Percentiles rank a stretch among this genome's conserved stretches.
Conservation (phyloP, 768 basidiomycete genomes). For the Naganishia friedmannii region DNA sequence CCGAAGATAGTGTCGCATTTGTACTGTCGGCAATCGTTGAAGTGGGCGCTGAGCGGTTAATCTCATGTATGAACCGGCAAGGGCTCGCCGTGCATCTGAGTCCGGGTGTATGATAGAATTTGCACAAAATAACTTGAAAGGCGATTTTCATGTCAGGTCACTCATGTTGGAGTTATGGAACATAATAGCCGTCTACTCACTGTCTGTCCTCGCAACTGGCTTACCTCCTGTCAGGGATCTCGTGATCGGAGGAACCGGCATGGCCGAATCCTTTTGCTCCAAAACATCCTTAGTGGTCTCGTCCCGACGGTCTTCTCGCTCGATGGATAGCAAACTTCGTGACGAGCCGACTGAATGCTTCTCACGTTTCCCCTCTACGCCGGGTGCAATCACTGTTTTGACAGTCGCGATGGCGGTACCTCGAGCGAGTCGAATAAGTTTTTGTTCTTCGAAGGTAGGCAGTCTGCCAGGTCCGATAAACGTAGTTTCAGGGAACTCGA, state of each 20-base stretch:
- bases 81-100: constrained; percentile 50
- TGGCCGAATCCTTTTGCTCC: background rate
- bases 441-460: constrained; percentile 7
- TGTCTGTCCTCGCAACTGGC: constrained; percentile 6
- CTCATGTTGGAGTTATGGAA: background rate
- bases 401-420: constrained; percentile 27
- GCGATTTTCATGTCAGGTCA: background rate
- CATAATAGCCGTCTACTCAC: background rate
- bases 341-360: background rate
- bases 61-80: constrained; percentile 50
- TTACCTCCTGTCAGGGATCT: background rate
- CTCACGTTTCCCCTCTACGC: background rate
- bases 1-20: background rate
- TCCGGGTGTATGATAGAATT: constrained; percentile 50
- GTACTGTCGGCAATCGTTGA: background rate
- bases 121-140: constrained; percentile 47
- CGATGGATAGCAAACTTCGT: constrained; percentile 6
- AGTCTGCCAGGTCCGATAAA: constrained; percentile 5
- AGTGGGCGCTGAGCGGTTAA: constrained; percentile 22
- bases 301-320: constrained; percentile 8
- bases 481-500: constrained; percentile 17
- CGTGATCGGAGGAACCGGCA: background rate
- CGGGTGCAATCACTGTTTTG: background rate
- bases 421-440: constrained; percentile 11
- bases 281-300: background rate